A percentile compares a stretch with the other conserved stretches of the same genome.
These are phyloP conservation scores for Pythium apleroticum DNA, from an alignment of 352 stramenopile species.

Conservation along the genomic window DNA sequence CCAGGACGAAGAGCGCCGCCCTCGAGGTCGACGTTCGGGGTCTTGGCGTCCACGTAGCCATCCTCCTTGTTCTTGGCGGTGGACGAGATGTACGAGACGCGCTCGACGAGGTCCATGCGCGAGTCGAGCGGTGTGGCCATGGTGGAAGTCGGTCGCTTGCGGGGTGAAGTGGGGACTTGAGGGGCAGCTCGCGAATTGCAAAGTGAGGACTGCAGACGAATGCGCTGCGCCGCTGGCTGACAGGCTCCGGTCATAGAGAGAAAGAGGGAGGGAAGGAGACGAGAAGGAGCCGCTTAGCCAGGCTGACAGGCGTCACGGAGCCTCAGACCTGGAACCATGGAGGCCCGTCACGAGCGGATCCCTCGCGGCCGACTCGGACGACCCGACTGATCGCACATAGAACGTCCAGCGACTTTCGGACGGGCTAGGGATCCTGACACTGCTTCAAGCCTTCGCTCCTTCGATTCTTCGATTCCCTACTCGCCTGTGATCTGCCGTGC, in stretches of 20 bases:
- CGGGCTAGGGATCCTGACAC: no score
- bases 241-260: no score
- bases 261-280: no score
- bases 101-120: constrained; percentile 3
- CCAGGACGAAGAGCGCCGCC: not conserved
- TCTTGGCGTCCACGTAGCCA: not conserved
- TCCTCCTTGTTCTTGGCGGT: not conserved
- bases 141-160: not conserved
- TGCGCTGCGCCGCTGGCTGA: not conserved
- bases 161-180: not conserved
- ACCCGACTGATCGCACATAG: not conserved
- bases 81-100: constrained; percentile 1
- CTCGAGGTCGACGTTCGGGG: not conserved
- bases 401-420: not conserved
- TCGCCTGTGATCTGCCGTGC: no score
- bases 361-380: not conserved
- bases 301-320: no score
- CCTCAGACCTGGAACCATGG: no score
- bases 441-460: no score
- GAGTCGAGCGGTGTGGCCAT: not conserved
- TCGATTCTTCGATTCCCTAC: no score
- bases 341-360: not conserved
- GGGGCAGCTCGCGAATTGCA: not conserved
- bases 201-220: not conserved
- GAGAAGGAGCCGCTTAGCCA: no score